A percentile compares a stretch with the other conserved stretches of the same genome.
Evolutionary conservation across 148 eudicot species (phyloP).

Genomic region (Arctostaphylos glauca): DNA sequence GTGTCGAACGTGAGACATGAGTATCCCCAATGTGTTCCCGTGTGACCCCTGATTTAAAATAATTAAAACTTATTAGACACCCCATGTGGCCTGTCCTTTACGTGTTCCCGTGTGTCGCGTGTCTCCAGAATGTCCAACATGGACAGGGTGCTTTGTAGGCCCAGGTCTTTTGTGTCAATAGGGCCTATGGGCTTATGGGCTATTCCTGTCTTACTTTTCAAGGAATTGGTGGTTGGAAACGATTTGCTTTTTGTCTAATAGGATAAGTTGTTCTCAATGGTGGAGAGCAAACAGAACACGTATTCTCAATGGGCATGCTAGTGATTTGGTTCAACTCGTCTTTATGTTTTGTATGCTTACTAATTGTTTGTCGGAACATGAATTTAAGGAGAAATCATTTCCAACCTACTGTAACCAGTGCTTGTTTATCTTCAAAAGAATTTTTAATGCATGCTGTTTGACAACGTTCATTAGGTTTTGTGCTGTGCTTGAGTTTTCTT

Average conservation of each 20-base stretch:
- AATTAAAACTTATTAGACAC: background rate
- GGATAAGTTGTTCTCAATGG: background rate
- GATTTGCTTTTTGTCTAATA: background rate
- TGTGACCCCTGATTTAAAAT: too few relatives aligned
- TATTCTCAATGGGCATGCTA: background rate
- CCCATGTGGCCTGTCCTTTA: background rate
- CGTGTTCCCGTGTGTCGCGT: background rate
- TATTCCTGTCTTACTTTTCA: background rate
- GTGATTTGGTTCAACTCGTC: background rate
- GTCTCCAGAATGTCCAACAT: too few relatives aligned
- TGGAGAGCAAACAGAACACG: background rate
- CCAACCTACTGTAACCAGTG: background rate
- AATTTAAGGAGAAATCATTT: background rate
- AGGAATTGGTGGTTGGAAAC: background rate
- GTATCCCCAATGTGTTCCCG: too few relatives aligned
- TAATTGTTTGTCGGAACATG: background rate
- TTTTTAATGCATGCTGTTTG: background rate
- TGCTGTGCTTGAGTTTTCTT: background rate
- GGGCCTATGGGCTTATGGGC: conserved; percentile 6
- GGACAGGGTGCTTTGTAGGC: too few relatives aligned
- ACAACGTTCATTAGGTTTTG: background rate
- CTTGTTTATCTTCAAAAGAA: background rate
- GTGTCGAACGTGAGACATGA: too few relatives aligned
- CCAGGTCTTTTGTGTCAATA: background rate
- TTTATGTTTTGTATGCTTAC: background rate